Evolutionary conservation across 2,329 filamentous ascomycete genomes (phyloP), one percentile per base, ranked within the genome.

Genomic region (Westerdykella ornata): DNA sequence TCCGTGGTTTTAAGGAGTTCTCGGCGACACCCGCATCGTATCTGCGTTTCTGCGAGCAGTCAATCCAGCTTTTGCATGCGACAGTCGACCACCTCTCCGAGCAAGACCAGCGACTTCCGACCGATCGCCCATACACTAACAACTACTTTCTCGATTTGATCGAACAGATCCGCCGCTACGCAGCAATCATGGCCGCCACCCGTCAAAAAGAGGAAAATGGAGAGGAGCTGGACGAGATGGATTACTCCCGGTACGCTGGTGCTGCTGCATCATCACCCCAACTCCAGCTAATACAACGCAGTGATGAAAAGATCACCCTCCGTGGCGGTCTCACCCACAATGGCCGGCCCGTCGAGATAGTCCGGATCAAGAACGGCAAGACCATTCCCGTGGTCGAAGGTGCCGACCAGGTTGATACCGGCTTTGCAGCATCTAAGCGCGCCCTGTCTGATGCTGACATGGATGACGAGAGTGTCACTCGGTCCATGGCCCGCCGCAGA

Each of bases 101-200:
- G 64, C 81, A 81, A 64, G 89, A 97, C 67, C 86, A 90, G 71
- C 82, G 83, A 53, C 81, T 87, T 65, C 84, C 86, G 45, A 74
- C 80, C 68, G 90, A 97, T 68, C 82, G 85, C 58, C 88, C 88
- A 53, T 97, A 96, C 74, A 92, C 84, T 76, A 88, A 85, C 77
- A 87, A 87, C 63, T 97, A 97, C 71, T 96, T 96, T 66, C 84
- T 96, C 71, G 90, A 97, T 72, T 81, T 97, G 47, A 83, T 94
- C 66, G 87, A 94, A 66, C 89, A 96, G 78, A 88, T 96, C 57
- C 80, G 82, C 64, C 80, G 87, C 64, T 94, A 95, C 78, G 89
- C 88, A 46, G 79, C 82, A 58, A 85, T 92, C 65, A 81, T 96
- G 57, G 82, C 83, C 49, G 81, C 82, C 53, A 79, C 82, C 51